A percentile compares a stretch with the other conserved stretches of the same genome.
These are phyloP conservation scores for Solanum bukasovii DNA, from an alignment of 257 asterid species.

Conservation along the genomic window DNA sequence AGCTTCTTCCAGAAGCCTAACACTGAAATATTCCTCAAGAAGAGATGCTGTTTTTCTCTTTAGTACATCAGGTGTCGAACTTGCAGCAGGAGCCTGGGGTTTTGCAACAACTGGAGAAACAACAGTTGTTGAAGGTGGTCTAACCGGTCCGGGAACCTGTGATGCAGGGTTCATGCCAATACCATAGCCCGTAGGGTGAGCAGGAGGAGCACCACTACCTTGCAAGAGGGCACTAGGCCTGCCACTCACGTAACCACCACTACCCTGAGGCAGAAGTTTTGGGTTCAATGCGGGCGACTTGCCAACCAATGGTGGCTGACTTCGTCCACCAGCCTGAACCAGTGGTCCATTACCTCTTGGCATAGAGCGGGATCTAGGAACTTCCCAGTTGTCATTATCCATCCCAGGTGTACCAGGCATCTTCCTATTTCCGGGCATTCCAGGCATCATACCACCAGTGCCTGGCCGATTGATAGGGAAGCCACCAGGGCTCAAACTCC, in stretches of 20 bases:
- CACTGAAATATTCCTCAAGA: conserved; percentile 66
- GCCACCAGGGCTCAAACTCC: conserved; percentile 51
- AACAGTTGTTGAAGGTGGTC: conserved; percentile 22
- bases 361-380: conserved; percentile 66
- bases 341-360: conserved; percentile 58
- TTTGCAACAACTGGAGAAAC: conserved; percentile 27
- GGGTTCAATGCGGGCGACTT: conserved; percentile 48
- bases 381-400: conserved; percentile 77
- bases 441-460: conserved; percentile 95
- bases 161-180: conserved; percentile 21
- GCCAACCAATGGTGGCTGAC: conserved; percentile 42
- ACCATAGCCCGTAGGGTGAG: conserved; percentile 27
- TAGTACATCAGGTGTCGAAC: conserved; percentile 31
- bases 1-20: conserved; percentile 70
- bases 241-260: conserved; percentile 42
- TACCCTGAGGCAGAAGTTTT: conserved; percentile 59
- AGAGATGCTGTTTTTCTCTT: conserved; percentile 53
- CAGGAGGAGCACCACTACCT: conserved; percentile 33
- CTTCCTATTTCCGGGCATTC: conserved; percentile 89
- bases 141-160: conserved; percentile 23
- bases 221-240: conserved; percentile 74
- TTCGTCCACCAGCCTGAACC: conserved; percentile 35
- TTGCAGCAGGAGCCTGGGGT: conserved; percentile 26
- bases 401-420: conserved; percentile 80
- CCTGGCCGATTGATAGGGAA: conserved; percentile 74